A percentile compares a stretch with the other conserved stretches of the same genome.
Conservation (phyloP, 2,329 filamentous ascomycete species). For the Knoxdaviesia capensis region DNA sequence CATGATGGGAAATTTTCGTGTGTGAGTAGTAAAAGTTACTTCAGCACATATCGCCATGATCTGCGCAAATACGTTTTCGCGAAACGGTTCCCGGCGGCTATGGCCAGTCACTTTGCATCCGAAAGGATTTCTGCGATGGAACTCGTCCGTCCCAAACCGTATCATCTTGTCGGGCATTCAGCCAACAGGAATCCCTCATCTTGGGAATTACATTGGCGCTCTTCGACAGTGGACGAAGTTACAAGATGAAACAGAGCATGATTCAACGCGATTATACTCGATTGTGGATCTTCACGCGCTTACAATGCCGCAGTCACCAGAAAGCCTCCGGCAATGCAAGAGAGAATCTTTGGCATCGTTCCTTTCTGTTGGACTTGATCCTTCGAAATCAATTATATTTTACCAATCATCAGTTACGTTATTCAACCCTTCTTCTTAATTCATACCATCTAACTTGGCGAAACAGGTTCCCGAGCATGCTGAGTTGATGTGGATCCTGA, state of each 20-base stretch:
- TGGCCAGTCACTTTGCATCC: no score
- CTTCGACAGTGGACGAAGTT: conserved; percentile 69
- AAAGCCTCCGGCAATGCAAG: conserved; percentile 40
- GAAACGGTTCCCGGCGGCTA: no score
- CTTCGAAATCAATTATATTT: conserved; percentile 59
- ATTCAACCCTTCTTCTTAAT: background rate
- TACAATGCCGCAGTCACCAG: conserved; percentile 50
- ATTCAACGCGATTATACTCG: conserved; percentile 55
- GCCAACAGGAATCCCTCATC: conserved; percentile 79
- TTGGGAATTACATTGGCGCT: conserved; percentile 90
- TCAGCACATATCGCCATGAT: no score
- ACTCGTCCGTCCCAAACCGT: no score
- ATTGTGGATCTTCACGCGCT: conserved; percentile 91
- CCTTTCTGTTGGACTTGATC: conserved; percentile 67
- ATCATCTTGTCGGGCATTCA: conserved; percentile 92
- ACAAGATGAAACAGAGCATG: conserved; percentile 39
- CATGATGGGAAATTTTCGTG: no score
- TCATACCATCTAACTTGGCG: background rate
- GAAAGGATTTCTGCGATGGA: no score
- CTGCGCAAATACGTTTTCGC: no score
- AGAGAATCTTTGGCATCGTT: conserved; percentile 61
- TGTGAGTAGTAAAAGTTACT: no score
- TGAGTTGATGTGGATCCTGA: conserved; percentile 94
- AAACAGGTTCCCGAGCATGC: conserved; percentile 52
- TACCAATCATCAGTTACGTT: conserved; percentile 52